A percentile compares a stretch with the other conserved stretches of the same genome.
phyloP scores from a whole-genome alignment of 441 rosid genomes.

The Pelargonium myrrhifolium region DNA sequence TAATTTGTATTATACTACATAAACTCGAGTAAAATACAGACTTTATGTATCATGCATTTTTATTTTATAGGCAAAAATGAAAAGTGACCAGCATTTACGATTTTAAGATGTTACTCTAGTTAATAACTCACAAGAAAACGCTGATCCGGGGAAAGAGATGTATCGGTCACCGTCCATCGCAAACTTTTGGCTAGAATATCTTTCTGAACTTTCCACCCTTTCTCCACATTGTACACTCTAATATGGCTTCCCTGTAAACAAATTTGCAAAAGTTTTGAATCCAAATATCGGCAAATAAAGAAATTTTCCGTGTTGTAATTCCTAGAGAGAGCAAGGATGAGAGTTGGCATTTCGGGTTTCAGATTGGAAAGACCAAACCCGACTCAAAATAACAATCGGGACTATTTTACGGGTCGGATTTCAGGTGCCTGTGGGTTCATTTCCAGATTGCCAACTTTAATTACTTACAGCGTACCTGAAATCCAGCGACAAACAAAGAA shows the following conservation, averaged over 20 bases:
- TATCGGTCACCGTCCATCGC: slow-evolving; percentile 82
- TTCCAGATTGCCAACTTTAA: too few relatives aligned
- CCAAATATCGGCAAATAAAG: not conserved
- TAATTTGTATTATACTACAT: too few relatives aligned
- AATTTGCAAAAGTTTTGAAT: not conserved
- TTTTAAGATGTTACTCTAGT: not conserved
- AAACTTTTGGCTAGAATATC: slow-evolving; percentile 58
- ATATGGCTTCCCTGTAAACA: slow-evolving; percentile 55
- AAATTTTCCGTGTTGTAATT: not conserved
- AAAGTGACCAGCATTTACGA: not conserved
- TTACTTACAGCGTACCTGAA: slow-evolving; percentile 43
- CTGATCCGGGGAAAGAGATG: slow-evolving; percentile 77
- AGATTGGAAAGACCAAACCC: too few relatives aligned
- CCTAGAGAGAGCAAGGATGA: too few relatives aligned
- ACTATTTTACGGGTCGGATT: too few relatives aligned
- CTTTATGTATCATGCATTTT: too few relatives aligned
- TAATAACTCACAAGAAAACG: slow-evolving; percentile 50
- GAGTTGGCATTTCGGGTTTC: too few relatives aligned
- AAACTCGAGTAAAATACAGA: too few relatives aligned
- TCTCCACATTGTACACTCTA: slow-evolving; percentile 67
- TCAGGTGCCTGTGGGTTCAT: too few relatives aligned
- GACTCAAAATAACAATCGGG: too few relatives aligned
- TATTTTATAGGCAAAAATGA: too few relatives aligned
- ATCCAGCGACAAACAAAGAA: slow-evolving; percentile 59
- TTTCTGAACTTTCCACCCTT: slow-evolving; percentile 70